These are phyloP conservation scores for Drechslerella coelobrocha DNA, from an alignment of 2,329 filamentous ascomycete genomes.

Conservation along the genomic window DNA sequence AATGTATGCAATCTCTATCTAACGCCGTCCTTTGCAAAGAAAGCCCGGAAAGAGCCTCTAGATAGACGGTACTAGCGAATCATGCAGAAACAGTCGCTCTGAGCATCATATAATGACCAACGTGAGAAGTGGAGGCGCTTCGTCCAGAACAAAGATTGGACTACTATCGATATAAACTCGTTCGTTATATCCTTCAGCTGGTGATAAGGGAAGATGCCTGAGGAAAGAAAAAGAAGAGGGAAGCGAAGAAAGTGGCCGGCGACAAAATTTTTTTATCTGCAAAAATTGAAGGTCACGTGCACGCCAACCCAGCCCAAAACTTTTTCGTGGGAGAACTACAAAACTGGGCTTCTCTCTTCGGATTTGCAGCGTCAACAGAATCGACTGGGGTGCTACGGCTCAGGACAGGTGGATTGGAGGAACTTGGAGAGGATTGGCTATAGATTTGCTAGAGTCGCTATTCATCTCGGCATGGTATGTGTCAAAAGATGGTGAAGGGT, in stretches of 20 bases:
- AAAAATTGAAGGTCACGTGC: conserved; percentile 29
- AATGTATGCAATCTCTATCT: conserved; percentile 51
- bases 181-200: conserved; percentile 50
- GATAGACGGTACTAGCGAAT: conserved; percentile 51
- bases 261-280: conserved; percentile 29
- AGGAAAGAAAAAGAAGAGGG: conserved; percentile 32
- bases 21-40: conserved; percentile 41
- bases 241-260: conserved; percentile 15
- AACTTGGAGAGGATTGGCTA: background rate
- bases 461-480: conserved; percentile 17
- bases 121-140: conserved; percentile 47
- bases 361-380: too few relatives aligned
- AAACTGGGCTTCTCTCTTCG: too few relatives aligned
- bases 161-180: conserved; percentile 48
- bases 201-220: conserved; percentile 51
- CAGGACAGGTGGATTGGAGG: conserved; percentile 20
- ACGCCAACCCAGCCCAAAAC: conserved; percentile 37
- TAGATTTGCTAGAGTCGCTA: background rate
- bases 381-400: conserved; percentile 17
- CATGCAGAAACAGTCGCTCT: conserved; percentile 47
- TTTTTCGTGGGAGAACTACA: conserved; percentile 30
- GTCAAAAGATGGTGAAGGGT: background rate
- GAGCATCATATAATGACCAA: conserved; percentile 51
- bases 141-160: conserved; percentile 50
- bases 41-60: conserved; percentile 7